Conservation (phyloP, 306 rosid genomes). For the Quercus wislizeni region DNA sequence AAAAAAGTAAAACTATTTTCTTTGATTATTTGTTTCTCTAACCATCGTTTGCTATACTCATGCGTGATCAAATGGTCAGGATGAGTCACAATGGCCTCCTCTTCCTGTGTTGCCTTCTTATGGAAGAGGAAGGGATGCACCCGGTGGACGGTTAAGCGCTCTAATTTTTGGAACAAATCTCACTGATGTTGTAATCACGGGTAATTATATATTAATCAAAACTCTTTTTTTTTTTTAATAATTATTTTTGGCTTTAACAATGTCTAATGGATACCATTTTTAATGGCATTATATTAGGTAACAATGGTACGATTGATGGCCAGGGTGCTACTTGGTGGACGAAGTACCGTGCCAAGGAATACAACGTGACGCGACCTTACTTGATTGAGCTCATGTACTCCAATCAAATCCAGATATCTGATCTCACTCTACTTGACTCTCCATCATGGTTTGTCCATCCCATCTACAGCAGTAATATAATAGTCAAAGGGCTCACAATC, state of each 20-base stretch:
- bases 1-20: no score
- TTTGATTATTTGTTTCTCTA: background rate
- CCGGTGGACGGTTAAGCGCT: constrained; percentile 59
- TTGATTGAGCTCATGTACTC: constrained; percentile 64
- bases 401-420: constrained; percentile 53
- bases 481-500: background rate
- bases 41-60: background rate
- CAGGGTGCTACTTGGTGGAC: constrained; percentile 78
- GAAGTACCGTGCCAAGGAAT: constrained; percentile 24
- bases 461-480: constrained; percentile 50
- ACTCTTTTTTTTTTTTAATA: background rate
- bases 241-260: background rate
- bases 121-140: constrained; percentile 65
- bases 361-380: constrained; percentile 55
- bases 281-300: constrained; percentile 33
- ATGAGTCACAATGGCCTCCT: constrained; percentile 61
- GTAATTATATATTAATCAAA: constrained; percentile 24
- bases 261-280: background rate
- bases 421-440: constrained; percentile 65
- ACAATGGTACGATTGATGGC: constrained; percentile 88
- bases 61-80: constrained; percentile 35
- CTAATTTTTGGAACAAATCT: constrained; percentile 76
- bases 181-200: constrained; percentile 71
- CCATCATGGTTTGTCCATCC: constrained; percentile 84
- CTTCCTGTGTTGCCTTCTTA: constrained; percentile 53